Conservation (phyloP, 1,284 basidiomycete species). For the Ceratobasidium sp. region DNA sequence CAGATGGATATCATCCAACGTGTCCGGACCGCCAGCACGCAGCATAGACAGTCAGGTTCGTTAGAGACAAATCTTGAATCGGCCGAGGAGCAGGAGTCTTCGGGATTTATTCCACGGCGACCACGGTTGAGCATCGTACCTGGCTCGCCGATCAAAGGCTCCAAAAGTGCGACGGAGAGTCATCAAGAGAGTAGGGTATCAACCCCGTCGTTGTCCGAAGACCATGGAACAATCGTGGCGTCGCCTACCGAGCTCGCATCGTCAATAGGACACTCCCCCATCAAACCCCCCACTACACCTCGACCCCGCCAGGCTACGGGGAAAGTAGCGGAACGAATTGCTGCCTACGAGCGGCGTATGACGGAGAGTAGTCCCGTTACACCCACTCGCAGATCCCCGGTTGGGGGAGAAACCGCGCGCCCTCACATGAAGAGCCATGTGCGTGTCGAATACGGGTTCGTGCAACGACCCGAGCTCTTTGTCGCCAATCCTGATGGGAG, state of each 20-base stretch:
- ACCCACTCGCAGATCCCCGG: conserved; percentile 50
- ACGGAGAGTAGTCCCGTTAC: conserved; percentile 29
- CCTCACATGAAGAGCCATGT: conserved; percentile 51
- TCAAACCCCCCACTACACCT: neutral
- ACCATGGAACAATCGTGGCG: conserved; percentile 33
- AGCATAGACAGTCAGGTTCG: conserved; percentile 26
- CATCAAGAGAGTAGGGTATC: conserved; percentile 21
- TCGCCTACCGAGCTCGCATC: conserved; percentile 34
- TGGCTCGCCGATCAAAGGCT: conserved; percentile 22
- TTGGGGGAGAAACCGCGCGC: conserved; percentile 55
- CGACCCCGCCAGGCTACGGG: conserved; percentile 51
- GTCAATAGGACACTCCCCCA: conserved; percentile 17
- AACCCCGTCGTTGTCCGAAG: conserved; percentile 33
- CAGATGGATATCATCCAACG: conserved; percentile 75
- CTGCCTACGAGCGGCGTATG: conserved; percentile 59
- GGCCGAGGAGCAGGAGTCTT: conserved; percentile 45
- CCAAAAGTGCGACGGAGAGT: conserved; percentile 33
- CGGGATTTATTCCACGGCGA: conserved; percentile 46
- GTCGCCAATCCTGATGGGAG: conserved; percentile 69
- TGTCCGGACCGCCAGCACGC: conserved; percentile 55
- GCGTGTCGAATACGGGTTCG: conserved; percentile 64
- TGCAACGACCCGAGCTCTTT: conserved; percentile 66
- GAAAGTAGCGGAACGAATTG: conserved; percentile 56
- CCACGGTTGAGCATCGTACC: conserved; percentile 44
- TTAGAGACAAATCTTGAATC: conserved; percentile 27